Evolutionary conservation across 495 filamentous ascomycete species (phyloP).

Genomic region (Aspergillus avenaceus): DNA sequence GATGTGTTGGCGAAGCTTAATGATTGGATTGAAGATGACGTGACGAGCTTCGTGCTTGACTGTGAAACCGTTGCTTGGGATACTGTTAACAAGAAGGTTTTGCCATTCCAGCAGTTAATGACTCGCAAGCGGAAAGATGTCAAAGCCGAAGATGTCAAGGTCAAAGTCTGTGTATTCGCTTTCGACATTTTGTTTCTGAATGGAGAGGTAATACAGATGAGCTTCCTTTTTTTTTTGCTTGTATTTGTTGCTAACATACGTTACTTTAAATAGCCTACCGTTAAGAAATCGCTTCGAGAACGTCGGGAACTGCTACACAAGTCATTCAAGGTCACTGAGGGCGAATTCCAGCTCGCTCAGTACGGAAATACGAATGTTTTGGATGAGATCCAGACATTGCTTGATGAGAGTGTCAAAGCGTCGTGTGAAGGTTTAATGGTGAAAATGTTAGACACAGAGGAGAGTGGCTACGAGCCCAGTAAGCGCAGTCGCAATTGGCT

Average conservation of each 20-base stretch:
- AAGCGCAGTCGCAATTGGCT: constrained; percentile 97
- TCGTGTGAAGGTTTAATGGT: constrained; percentile 98
- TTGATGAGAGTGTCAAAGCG: constrained; percentile 90
- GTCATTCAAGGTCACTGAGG: constrained; percentile 73
- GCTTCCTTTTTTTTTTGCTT: constrained; percentile 3
- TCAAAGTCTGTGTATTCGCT: constrained; percentile 96
- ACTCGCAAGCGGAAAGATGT: constrained; percentile 97
- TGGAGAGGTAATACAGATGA: constrained; percentile 58
- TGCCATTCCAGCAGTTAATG: constrained; percentile 98
- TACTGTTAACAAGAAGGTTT: constrained; percentile 80
- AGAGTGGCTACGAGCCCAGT: constrained; percentile 90
- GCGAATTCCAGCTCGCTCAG: constrained; percentile 89
- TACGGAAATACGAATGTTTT: constrained; percentile 82
- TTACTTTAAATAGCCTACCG: constrained; percentile 53
- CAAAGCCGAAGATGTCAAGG: constrained; percentile 92
- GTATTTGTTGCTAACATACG: constrained; percentile 1
- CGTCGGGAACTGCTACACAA: constrained; percentile 71
- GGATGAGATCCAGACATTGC: constrained; percentile 85
- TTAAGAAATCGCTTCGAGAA: constrained; percentile 81
- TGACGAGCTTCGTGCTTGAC: constrained; percentile 92
- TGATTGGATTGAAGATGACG: constrained; percentile 82
- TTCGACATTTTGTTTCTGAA: constrained; percentile 95
- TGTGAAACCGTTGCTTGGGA: constrained; percentile 99
- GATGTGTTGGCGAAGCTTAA: constrained; percentile 86
- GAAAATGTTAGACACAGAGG: constrained; percentile 91